Percentiles rank a stretch among this genome's conserved stretches.
phyloP scores from a whole-genome alignment of 495 filamentous ascomycete species.

The Amniculicola lignicola region DNA sequence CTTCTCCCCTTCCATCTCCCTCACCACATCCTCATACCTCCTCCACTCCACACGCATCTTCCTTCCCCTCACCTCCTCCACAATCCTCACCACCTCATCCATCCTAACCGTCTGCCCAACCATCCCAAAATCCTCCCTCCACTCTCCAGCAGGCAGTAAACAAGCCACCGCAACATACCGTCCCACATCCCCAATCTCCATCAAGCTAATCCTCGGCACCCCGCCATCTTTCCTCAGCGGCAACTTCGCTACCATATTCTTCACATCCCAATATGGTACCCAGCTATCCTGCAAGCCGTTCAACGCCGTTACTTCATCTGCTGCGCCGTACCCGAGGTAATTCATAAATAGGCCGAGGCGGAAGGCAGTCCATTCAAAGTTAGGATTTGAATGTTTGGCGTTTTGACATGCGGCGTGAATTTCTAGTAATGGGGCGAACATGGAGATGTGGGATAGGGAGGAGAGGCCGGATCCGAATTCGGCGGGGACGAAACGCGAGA shows the following conservation, averaged over 20 bases:
- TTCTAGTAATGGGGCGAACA: constrained; percentile 23
- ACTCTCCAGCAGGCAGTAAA: constrained; percentile 32
- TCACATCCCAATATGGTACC: constrained; percentile 35
- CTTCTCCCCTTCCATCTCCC: constrained; percentile 20
- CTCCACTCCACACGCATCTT: constrained; percentile 35
- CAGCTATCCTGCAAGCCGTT: constrained; percentile 33
- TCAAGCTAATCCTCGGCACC: constrained; percentile 31
- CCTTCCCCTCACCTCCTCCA: constrained; percentile 31
- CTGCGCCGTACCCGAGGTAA: constrained; percentile 38
- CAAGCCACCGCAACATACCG: constrained; percentile 34
- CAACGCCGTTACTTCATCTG: constrained; percentile 25
- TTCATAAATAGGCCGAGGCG: constrained; percentile 41
- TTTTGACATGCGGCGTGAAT: constrained; percentile 33
- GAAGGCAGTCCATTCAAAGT: constrained; percentile 39
- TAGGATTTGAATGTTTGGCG: constrained; percentile 9
- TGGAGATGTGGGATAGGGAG: constrained; percentile 21
- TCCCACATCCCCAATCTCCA: constrained; percentile 38
- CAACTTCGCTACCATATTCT: constrained; percentile 28
- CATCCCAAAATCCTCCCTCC: constrained; percentile 40
- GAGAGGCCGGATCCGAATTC: constrained; percentile 33
- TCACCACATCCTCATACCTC: constrained; percentile 19
- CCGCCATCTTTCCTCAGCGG: constrained; percentile 36
- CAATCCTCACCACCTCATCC: constrained; percentile 32
- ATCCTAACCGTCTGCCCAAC: constrained; percentile 36
- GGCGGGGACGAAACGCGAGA: constrained; percentile 39